Evolutionary conservation across 2,329 filamentous ascomycete species (phyloP).

Genomic region (Cytospora mali): DNA sequence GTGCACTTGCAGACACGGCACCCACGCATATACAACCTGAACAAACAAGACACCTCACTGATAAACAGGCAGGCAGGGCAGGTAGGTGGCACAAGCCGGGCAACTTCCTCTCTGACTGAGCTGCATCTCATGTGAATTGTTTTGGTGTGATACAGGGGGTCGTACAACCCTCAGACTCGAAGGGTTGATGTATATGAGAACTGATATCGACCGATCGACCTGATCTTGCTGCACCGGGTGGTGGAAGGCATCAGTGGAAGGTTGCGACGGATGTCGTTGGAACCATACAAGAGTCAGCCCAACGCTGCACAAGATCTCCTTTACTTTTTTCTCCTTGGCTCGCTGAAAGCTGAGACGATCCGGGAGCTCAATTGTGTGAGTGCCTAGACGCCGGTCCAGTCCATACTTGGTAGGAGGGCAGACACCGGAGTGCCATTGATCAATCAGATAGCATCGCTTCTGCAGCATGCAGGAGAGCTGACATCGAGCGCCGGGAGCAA

Average conservation of each 20-base stretch:
- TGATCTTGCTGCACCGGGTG: constrained; percentile 14
- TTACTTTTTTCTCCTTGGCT: not conserved
- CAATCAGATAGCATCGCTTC: constrained; percentile 24
- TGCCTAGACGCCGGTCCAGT: constrained; percentile 11
- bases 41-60: constrained; percentile 15
- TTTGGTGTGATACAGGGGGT: constrained; percentile 19
- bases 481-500: constrained; percentile 1
- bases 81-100: constrained; percentile 13
- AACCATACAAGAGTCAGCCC: constrained; percentile 16
- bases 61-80: constrained; percentile 13
- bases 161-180: constrained; percentile 22
- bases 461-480: constrained; percentile 13
- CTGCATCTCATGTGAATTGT: constrained; percentile 22
- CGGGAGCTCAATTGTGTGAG: not conserved
- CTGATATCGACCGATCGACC: constrained; percentile 15
- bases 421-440: constrained; percentile 21
- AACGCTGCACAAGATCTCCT: constrained; percentile 21
- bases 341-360: not conserved
- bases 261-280: constrained; percentile 4
- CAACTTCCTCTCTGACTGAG: constrained; percentile 14
- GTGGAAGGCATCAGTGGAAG: not conserved
- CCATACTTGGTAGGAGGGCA: constrained; percentile 8
- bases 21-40: not conserved
- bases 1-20: constrained; percentile 15
- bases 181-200: constrained; percentile 4